phyloP scores from a whole-genome alignment of 192 early-diverging fungal genomes.

The Backusella tarrabulga region DNA sequence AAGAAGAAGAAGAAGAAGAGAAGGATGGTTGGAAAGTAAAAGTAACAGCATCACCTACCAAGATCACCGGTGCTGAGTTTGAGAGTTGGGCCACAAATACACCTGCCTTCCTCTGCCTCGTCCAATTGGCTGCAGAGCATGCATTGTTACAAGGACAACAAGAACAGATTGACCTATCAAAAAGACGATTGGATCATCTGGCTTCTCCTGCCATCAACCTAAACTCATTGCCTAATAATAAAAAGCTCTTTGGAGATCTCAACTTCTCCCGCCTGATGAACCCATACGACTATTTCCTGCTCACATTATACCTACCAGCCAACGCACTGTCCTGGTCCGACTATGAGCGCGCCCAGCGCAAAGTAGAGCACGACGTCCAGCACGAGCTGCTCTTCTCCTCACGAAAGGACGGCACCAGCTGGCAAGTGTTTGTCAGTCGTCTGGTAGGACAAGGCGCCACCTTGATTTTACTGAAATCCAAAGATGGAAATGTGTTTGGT shows the following conservation, averaged over 20 bases:
- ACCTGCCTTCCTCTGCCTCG: not conserved
- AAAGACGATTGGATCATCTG: not conserved
- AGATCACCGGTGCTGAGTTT: not conserved
- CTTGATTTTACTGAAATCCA: conserved; percentile 45
- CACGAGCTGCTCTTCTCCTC: conserved; percentile 48
- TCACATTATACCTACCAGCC: conserved; percentile 23
- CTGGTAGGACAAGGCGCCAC: conserved; percentile 46
- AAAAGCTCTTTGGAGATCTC: not conserved
- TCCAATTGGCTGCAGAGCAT: not conserved
- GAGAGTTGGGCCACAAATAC: conserved; percentile 7
- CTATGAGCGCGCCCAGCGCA: conserved; percentile 1
- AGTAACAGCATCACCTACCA: not conserved
- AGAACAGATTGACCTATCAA: not conserved
- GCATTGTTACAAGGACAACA: not conserved
- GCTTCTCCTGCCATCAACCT: not conserved
- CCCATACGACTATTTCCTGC: conserved; percentile 38
- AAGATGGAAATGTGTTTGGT: conserved; percentile 64
- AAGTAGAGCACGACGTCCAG: not conserved
- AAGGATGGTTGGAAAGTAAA: not conserved
- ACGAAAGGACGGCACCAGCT: conserved; percentile 43
- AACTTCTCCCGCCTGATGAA: conserved; percentile 37
- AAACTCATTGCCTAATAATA: not conserved
- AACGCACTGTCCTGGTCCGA: conserved; percentile 21
- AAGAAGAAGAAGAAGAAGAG: not conserved
- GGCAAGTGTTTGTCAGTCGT: conserved; percentile 46